These are phyloP conservation scores for Gossypium ekmanianum DNA, from an alignment of 345 rosid genomes.

Conservation along the genomic window DNA sequence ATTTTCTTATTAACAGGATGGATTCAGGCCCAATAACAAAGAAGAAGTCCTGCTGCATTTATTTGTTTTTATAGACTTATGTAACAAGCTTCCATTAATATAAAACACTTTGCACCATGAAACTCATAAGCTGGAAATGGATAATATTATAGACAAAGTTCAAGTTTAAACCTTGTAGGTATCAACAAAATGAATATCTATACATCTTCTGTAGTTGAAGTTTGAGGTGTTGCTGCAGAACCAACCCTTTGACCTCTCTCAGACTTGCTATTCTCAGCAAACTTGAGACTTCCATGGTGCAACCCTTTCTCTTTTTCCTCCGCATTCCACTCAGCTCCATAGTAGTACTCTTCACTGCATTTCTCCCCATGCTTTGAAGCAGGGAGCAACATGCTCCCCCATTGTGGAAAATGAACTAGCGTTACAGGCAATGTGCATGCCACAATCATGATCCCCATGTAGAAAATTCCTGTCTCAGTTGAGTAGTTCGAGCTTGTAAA, in stretches of 20 bases:
- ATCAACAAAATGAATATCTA: neutral
- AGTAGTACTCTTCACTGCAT: conserved; percentile 39
- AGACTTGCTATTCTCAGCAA: conserved; percentile 38
- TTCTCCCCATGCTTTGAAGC: conserved; percentile 32
- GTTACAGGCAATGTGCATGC: conserved; percentile 47
- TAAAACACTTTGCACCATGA: no score
- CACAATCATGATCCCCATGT: conserved; percentile 58
- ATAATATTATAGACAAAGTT: no score
- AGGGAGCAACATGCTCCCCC: conserved; percentile 62
- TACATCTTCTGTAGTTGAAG: neutral
- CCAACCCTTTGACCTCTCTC: neutral
- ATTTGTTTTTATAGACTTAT: no score
- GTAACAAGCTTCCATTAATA: no score
- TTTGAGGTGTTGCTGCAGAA: neutral
- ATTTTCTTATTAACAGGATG: no score
- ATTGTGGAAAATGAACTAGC: conserved; percentile 49
- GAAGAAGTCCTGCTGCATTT: no score
- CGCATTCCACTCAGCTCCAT: conserved; percentile 39
- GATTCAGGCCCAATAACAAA: no score
- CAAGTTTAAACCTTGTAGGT: no score
- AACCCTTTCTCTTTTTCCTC: conserved; percentile 40
- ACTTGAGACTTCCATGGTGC: conserved; percentile 41
- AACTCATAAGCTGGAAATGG: no score
- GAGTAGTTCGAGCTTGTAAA: conserved; percentile 35
- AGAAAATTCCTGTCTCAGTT: conserved; percentile 37